Evolutionary conservation across 108 stramenopile species (phyloP).

Genomic region (Schizochytrium sp.): DNA sequence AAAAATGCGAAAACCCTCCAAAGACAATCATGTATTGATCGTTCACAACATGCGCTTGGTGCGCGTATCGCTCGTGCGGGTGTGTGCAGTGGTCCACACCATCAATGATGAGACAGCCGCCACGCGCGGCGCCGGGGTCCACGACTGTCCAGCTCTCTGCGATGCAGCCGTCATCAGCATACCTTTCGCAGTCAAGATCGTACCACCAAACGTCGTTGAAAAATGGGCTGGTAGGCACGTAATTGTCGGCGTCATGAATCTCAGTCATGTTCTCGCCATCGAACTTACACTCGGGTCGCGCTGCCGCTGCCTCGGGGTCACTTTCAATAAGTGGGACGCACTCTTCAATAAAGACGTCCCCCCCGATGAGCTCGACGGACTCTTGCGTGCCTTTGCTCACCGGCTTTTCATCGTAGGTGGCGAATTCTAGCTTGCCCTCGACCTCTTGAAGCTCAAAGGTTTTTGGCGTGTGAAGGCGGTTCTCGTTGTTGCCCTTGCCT

Average conservation of each 20-base stretch:
- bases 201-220: slow-evolving; percentile 75
- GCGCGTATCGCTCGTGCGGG: slow-evolving; percentile 62
- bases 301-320: slow-evolving; percentile 34
- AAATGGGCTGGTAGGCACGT: slow-evolving; percentile 43
- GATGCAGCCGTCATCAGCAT: slow-evolving; percentile 51
- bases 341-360: slow-evolving; percentile 10
- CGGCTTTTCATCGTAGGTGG: slow-evolving; percentile 58
- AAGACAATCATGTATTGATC: slow-evolving; percentile 62
- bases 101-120: slow-evolving; percentile 50
- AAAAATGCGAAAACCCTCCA: slow-evolving; percentile 64
- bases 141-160: slow-evolving; percentile 52
- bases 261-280: slow-evolving; percentile 32
- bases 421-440: slow-evolving; percentile 54
- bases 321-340: slow-evolving; percentile 38
- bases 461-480: slow-evolving; percentile 46
- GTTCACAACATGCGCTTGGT: slow-evolving; percentile 63
- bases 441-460: slow-evolving; percentile 47
- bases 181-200: slow-evolving; percentile 56
- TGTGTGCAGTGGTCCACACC: slow-evolving; percentile 53
- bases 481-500: slow-evolving; percentile 52
- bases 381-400: slow-evolving; percentile 29
- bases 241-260: neutral
- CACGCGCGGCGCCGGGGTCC: slow-evolving; percentile 56
- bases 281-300: slow-evolving; percentile 33
- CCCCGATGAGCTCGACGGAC: slow-evolving; percentile 6